Conservation (phyloP, 2,329 filamentous ascomycete species). For the Fonsecaea monophora region DNA sequence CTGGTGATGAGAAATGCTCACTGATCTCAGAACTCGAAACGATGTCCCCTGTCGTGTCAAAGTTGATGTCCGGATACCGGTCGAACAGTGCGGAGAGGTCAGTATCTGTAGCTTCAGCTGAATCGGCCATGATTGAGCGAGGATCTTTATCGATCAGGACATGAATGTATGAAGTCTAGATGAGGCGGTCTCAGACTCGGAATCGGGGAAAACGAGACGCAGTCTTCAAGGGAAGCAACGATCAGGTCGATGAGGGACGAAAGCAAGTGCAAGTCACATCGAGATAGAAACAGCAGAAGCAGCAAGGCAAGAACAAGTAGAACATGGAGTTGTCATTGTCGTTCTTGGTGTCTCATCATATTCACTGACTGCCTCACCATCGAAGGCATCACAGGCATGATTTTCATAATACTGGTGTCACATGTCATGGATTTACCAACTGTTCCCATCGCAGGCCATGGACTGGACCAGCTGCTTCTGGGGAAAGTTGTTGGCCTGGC, state of each 20-base stretch:
- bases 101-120: conserved; percentile 21
- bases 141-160: not conserved
- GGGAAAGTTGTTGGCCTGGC: conserved; percentile 28
- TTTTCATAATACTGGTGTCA: conserved; percentile 9
- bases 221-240: not conserved
- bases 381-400: not conserved
- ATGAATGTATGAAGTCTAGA: not conserved
- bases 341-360: not conserved
- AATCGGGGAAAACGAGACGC: not conserved
- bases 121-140: conserved; percentile 16
- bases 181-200: not conserved
- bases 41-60: conserved; percentile 23
- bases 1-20: conserved; percentile 31
- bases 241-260: not conserved
- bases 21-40: not conserved
- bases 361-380: not conserved
- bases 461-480: conserved; percentile 14
- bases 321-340: not conserved
- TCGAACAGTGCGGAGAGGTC: conserved; percentile 30
- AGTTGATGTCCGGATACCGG: conserved; percentile 39
- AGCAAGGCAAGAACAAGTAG: not conserved
- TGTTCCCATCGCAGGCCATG: conserved; percentile 29
- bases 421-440: conserved; percentile 32
- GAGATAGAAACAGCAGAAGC: not conserved
- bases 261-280: not conserved